A percentile compares a stretch with the other conserved stretches of the same genome.
These are phyloP conservation scores for Camillea tinctor DNA, from an alignment of 2,329 filamentous ascomycete genomes.

Conservation along the genomic window DNA sequence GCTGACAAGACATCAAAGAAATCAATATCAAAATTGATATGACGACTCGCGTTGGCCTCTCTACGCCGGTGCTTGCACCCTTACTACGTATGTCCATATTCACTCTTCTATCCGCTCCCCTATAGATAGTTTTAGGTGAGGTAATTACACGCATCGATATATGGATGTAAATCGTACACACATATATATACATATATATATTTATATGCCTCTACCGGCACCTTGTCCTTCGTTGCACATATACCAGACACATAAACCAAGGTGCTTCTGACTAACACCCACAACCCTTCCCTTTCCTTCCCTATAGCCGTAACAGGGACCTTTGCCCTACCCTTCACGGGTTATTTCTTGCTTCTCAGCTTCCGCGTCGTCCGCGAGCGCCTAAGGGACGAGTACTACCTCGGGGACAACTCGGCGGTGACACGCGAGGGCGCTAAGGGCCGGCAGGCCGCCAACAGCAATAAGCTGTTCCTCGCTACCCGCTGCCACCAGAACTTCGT, in stretches of 20 bases:
- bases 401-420: constrained; percentile 29
- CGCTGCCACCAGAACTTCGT: constrained; percentile 32
- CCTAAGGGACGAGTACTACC: constrained; percentile 24
- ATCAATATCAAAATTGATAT: constrained; percentile 5
- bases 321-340: constrained; percentile 33
- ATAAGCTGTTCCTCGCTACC: constrained; percentile 26
- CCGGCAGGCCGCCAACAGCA: constrained; percentile 4
- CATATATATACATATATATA: too few species aligned
- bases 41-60: constrained; percentile 15
- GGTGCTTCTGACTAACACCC: constrained; percentile 1
- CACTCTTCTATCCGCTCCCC: neutral
- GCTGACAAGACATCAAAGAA: neutral
- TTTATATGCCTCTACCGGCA: too few species aligned
- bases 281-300: neutral
- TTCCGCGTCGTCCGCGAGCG: constrained; percentile 27
- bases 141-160: neutral
- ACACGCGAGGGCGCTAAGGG: constrained; percentile 2
- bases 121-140: neutral
- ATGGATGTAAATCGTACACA: too few species aligned
- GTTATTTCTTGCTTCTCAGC: constrained; percentile 32
- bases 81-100: constrained; percentile 17
- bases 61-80: constrained; percentile 15
- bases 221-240: too few species aligned
- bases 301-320: constrained; percentile 30
- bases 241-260: too few species aligned